Evolutionary conservation across 805 yeast genomes (phyloP).

Genomic region (Ogataea minuta): DNA sequence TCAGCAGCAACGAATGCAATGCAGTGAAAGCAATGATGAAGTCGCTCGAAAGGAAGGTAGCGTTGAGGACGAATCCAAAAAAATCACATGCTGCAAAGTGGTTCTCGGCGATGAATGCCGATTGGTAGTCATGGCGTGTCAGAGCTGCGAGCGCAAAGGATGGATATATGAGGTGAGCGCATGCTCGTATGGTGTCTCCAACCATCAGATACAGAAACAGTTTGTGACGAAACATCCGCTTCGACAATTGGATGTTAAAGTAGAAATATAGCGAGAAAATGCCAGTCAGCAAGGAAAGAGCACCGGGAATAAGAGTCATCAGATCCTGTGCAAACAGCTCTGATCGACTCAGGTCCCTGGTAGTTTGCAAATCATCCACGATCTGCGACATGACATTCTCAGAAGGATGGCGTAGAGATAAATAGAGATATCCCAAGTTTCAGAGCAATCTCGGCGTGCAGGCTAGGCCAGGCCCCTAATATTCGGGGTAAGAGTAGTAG

Average conservation of each 20-base stretch:
- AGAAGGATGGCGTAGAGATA: not conserved
- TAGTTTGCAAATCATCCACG: not conserved
- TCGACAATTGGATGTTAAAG: constrained; percentile 16
- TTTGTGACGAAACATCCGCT: constrained; percentile 18
- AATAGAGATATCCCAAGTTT: no score
- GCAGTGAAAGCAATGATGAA: constrained; percentile 19
- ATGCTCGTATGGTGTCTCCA: constrained; percentile 14
- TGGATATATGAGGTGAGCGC: constrained; percentile 17
- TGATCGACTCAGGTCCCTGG: not conserved
- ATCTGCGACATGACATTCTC: not conserved
- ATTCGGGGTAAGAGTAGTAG: no score
- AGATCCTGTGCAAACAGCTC: constrained; percentile 10
- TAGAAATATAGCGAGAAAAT: constrained; percentile 20
- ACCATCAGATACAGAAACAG: constrained; percentile 15
- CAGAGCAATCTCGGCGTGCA: no score
- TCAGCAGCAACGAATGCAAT: constrained; percentile 18
- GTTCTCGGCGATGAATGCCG: constrained; percentile 6
- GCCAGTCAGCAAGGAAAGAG: constrained; percentile 16
- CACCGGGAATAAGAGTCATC: constrained; percentile 16
- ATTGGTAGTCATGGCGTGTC: not conserved
- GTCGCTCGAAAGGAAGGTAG: constrained; percentile 18
- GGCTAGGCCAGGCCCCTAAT: no score
- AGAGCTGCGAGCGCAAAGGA: constrained; percentile 14
- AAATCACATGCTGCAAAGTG: constrained; percentile 19
- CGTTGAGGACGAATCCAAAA: constrained; percentile 20